Evolutionary conservation across 108 stramenopile genomes (phyloP).

Genomic region (Aurantiochytrium sp.): DNA sequence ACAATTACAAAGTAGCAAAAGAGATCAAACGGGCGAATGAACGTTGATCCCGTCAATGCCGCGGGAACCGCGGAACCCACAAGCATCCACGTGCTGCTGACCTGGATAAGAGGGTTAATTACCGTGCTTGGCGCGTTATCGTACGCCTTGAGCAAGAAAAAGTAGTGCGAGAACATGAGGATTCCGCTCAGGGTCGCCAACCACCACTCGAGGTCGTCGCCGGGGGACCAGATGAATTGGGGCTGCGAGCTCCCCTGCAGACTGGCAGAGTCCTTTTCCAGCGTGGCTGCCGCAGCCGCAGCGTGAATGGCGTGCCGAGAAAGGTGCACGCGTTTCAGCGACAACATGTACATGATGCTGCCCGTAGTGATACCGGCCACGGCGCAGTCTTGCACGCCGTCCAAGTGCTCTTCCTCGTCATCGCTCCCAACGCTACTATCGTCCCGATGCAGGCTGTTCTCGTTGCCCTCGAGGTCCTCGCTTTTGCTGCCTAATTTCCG

Average conservation of each 20-base stretch:
- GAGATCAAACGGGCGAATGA: background rate
- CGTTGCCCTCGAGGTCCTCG: background rate
- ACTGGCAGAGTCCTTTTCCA: background rate
- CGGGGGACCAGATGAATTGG: background rate
- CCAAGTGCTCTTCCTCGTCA: background rate
- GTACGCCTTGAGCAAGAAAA: background rate
- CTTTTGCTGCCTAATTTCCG: background rate
- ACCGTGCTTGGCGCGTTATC: conserved; percentile 19
- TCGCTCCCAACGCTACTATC: background rate
- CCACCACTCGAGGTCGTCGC: conserved; percentile 19
- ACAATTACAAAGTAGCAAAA: conserved; percentile 4
- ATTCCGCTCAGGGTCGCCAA: background rate
- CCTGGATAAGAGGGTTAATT: conserved; percentile 4
- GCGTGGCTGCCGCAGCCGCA: background rate
- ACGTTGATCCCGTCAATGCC: background rate
- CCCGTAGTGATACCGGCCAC: background rate
- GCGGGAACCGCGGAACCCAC: background rate
- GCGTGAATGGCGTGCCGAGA: background rate
- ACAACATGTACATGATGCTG: background rate
- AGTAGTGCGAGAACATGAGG: conserved; percentile 11
- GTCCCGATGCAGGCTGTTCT: background rate
- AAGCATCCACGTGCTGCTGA: background rate
- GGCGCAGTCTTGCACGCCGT: conserved; percentile 5
- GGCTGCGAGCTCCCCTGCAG: background rate
- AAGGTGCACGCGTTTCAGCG: conserved; percentile 1